Conservation (phyloP, 345 rosid genomes). For the Pelargonium nanum region DNA sequence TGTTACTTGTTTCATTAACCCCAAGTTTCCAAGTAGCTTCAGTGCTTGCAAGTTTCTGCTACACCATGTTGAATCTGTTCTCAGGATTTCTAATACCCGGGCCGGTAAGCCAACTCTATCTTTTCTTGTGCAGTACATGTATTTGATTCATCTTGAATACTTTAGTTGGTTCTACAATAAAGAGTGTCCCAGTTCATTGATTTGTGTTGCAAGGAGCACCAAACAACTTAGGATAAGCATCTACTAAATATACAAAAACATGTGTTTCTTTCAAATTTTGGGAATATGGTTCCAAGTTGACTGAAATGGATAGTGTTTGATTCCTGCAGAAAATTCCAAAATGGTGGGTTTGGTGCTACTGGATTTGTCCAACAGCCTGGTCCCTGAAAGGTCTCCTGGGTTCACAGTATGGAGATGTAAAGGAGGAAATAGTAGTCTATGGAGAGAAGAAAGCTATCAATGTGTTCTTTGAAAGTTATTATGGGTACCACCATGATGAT, state of each 20-base stretch:
- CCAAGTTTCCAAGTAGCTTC: slow-evolving; percentile 29
- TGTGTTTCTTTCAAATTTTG: too few relatives aligned
- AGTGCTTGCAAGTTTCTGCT: slow-evolving; percentile 18
- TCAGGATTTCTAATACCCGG: slow-evolving; percentile 40
- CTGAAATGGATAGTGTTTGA: too few relatives aligned
- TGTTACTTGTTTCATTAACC: slow-evolving; percentile 36
- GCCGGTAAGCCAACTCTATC: slow-evolving; percentile 23
- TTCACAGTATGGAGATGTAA: slow-evolving; percentile 36
- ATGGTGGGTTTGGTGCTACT: slow-evolving; percentile 41
- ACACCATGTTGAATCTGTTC: slow-evolving; percentile 23
- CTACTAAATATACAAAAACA: too few relatives aligned
- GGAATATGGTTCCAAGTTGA: too few relatives aligned
- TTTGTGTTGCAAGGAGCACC: too few relatives aligned
- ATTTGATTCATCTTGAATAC: too few relatives aligned
- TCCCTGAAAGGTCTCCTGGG: slow-evolving; percentile 26
- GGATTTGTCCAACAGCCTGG: slow-evolving; percentile 35
- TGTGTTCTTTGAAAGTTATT: slow-evolving; percentile 19
- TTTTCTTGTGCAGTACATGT: not conserved
- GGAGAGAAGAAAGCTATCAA: slow-evolving; percentile 20
- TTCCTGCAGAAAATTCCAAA: slow-evolving; percentile 32
- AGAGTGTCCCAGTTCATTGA: too few relatives aligned
- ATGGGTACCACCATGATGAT: slow-evolving; percentile 20
- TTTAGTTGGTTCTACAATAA: too few relatives aligned
- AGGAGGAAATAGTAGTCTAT: slow-evolving; percentile 12
- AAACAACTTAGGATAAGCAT: too few relatives aligned